A percentile compares a stretch with the other conserved stretches of the same genome.
Evolutionary conservation across 345 rosid species (phyloP).

Genomic region (Trapa incisa): DNA sequence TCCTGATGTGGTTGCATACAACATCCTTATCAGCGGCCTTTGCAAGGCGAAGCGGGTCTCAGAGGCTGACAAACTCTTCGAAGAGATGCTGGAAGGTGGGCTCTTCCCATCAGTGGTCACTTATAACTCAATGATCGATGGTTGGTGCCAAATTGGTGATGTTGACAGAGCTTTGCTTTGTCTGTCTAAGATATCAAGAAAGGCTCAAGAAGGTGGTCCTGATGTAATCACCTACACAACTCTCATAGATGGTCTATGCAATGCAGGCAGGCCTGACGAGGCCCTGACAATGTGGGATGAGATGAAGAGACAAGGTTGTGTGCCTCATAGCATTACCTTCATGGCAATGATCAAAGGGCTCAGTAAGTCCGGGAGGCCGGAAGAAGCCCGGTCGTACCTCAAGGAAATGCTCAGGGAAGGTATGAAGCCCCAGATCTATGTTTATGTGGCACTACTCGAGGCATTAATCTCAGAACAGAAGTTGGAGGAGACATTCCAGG

Average conservation of each 20-base stretch:
- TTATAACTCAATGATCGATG: slow-evolving; percentile 67
- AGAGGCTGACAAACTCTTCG: slow-evolving; percentile 45
- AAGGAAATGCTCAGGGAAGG: slow-evolving; percentile 48
- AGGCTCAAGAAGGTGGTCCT: slow-evolving; percentile 36
- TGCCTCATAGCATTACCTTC: slow-evolving; percentile 44
- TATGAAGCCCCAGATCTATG: slow-evolving; percentile 56
- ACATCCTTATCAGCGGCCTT: slow-evolving; percentile 63
- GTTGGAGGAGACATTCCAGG: slow-evolving; percentile 35
- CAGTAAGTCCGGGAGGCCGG: slow-evolving; percentile 56
- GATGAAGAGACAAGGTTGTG: slow-evolving; percentile 43
- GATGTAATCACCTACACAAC: slow-evolving; percentile 65
- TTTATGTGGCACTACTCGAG: slow-evolving; percentile 38
- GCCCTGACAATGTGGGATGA: slow-evolving; percentile 63
- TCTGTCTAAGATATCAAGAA: slow-evolving; percentile 32
- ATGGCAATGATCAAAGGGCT: slow-evolving; percentile 71
- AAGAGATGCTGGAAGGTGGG: slow-evolving; percentile 54
- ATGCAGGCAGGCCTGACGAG: slow-evolving; percentile 53
- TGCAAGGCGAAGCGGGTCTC: slow-evolving; percentile 46
- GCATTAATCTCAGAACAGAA: slow-evolving; percentile 36
- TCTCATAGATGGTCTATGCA: slow-evolving; percentile 57
- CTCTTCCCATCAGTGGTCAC: slow-evolving; percentile 65
- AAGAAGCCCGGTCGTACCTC: slow-evolving; percentile 42
- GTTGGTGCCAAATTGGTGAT: slow-evolving; percentile 63
- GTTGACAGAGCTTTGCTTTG: slow-evolving; percentile 42
- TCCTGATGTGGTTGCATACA: slow-evolving; percentile 75